Evolutionary conservation across 441 rosid genomes (phyloP).

Genomic region (Gossypium davidsonii): DNA sequence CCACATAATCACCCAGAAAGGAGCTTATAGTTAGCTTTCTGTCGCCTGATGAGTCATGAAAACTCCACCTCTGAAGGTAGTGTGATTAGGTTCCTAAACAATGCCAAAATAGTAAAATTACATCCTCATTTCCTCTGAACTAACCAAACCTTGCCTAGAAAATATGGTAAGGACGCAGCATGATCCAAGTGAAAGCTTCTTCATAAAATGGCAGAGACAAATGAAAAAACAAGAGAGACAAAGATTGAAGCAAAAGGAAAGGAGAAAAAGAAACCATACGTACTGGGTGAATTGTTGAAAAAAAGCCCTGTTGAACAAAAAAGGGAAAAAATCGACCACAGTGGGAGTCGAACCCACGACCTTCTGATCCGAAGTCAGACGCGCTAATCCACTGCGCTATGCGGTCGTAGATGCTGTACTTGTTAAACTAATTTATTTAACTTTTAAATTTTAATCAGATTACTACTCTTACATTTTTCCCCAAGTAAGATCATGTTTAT

Average conservation of each 20-base stretch:
- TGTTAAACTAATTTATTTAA: too few relatives aligned
- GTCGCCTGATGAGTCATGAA: conserved; percentile 87
- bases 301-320: too few relatives aligned
- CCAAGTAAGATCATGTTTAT: too few relatives aligned
- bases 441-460: too few relatives aligned
- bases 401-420: conserved; percentile 39
- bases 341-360: conserved; percentile 99
- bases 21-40: conserved; percentile 71
- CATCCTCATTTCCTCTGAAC: background rate
- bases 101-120: background rate
- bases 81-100: conserved; percentile 28
- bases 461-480: too few relatives aligned
- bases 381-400: conserved; percentile 99
- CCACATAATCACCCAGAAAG: conserved; percentile 62
- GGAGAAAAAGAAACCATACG: too few relatives aligned
- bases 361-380: conserved; percentile 99
- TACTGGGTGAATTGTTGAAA: too few relatives aligned
- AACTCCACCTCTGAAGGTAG: conserved; percentile 78
- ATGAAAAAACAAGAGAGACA: background rate
- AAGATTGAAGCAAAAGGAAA: too few relatives aligned
- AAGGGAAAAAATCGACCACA: conserved; percentile 47
- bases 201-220: background rate
- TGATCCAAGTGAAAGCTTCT: conserved; percentile 97
- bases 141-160: conserved; percentile 67
- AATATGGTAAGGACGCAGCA: conserved; percentile 83